These are phyloP conservation scores for Chaetomiaceae sp. DNA, from an alignment of 2,329 filamentous ascomycete species.

Conservation along the genomic window DNA sequence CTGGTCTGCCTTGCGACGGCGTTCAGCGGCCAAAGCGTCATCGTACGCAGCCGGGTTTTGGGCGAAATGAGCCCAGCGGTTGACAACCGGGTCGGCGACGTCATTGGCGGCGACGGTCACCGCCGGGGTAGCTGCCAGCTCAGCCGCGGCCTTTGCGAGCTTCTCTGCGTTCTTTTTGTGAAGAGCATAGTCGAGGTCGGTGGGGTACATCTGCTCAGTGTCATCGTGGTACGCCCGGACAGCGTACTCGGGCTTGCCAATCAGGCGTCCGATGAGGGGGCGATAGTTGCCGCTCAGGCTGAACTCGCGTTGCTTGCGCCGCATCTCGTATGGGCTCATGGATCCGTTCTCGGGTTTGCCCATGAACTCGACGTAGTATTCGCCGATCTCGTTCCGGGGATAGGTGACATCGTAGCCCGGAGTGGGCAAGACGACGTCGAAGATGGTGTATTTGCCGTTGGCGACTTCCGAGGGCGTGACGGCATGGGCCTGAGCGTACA, in stretches of 20 bases:
- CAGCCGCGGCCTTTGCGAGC: slow-evolving; percentile 15
- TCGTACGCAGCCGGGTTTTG: slow-evolving; percentile 20
- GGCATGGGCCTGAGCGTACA: slow-evolving; percentile 57
- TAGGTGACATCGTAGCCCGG: slow-evolving; percentile 89
- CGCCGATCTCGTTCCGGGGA: slow-evolving; percentile 75
- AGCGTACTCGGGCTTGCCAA: slow-evolving; percentile 59
- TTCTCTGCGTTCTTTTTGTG: slow-evolving; percentile 34
- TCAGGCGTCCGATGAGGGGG: slow-evolving; percentile 71
- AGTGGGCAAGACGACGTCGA: slow-evolving; percentile 85
- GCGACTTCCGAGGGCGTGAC: slow-evolving; percentile 73
- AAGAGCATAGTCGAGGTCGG: slow-evolving; percentile 70
- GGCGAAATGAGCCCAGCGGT: slow-evolving; percentile 22
- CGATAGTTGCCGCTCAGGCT: slow-evolving; percentile 86
- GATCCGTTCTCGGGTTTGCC: slow-evolving; percentile 67
- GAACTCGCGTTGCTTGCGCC: slow-evolving; percentile 77
- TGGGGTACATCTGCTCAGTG: slow-evolving; percentile 81
- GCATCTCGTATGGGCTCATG: slow-evolving; percentile 82
- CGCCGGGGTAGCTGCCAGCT: slow-evolving; percentile 23
- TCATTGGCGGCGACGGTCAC: neutral
- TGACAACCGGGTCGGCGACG: neutral
- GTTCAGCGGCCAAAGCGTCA: slow-evolving; percentile 25
- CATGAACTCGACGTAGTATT: slow-evolving; percentile 87
- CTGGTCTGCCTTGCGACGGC: slow-evolving; percentile 28
- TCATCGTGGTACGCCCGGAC: slow-evolving; percentile 65
- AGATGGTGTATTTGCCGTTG: slow-evolving; percentile 72